Base-by-base conservation (phyloP, 23 red algal genomes). In the Gracilaria gracilis region DNA sequence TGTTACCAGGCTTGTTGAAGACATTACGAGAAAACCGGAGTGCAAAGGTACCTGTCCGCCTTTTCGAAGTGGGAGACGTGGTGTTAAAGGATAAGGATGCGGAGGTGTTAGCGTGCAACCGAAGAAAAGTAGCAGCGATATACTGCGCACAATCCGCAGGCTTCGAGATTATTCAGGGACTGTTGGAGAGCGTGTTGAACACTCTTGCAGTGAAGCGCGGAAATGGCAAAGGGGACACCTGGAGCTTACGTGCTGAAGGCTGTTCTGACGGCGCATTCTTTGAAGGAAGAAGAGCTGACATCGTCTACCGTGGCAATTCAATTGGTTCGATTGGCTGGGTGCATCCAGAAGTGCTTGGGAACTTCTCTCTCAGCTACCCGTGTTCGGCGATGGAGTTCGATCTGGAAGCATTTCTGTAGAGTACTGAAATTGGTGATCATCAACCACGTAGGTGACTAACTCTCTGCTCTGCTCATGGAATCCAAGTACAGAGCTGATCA, bases 11-110 rank as follows among this genome's bases (percentile, higher is more conserved):
- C 15, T 80, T 99, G 31, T 74, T 99, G 31, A 99, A 99, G 80
- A 99, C 97, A 1, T 82, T 99, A 57, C 93, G 97, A 14, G 97
- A 99, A 83, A 95, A 99, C 57, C 81, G 97, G 59, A 95, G 92
- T 64, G 78, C 86, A 19, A 90, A 91, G 64, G 86, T 99, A 5
- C 97, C 97, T 4, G 75, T 99, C 37, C 89, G 93, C 35, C 91
- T 99, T 0, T 99, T 99, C 59, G 97, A 99, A 59, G 67, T 96
- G 50, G 94, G 94, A 25, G 97, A 99, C 80, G 93, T 96, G 4
- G 93, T 99, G 2, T 77, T 88, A 39, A 89, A 89, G 74, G 92
- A 99, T 64, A 67, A 61, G 55, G 57, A 79, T 0, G 38, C 67
- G 8, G 88, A 95, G 80, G 87, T 87, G 0, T 77, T 93, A 27